A percentile compares a stretch with the other conserved stretches of the same genome.
Conservation (phyloP, 345 rosid genomes). For the Populus simonii region DNA sequence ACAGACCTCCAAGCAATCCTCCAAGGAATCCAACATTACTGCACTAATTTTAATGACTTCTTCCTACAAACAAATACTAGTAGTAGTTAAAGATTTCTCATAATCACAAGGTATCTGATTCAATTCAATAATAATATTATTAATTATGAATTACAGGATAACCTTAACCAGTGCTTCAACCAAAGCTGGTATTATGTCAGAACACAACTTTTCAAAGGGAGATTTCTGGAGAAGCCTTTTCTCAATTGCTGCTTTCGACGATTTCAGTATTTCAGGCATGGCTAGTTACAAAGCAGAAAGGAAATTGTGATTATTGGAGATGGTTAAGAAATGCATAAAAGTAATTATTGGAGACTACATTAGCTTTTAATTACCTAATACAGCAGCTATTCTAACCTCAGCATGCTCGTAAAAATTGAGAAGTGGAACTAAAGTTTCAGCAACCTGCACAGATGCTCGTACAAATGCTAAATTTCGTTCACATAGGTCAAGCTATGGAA, state of each 20-base stretch:
- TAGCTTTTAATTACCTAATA: not conserved
- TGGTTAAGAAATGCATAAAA: not conserved
- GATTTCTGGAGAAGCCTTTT: not conserved
- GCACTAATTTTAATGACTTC: not conserved
- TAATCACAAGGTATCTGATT: not conserved
- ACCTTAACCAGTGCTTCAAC: constrained; percentile 14
- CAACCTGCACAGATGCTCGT: constrained; percentile 10
- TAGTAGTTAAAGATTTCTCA: not conserved
- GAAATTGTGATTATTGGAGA: too few species aligned
- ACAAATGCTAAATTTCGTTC: too few species aligned
- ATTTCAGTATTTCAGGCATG: constrained; percentile 11
- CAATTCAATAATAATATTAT: too few species aligned
- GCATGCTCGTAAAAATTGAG: not conserved
- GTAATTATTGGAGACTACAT: not conserved
- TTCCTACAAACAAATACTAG: constrained; percentile 3
- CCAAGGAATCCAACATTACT: constrained; percentile 1
- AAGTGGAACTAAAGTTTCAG: constrained; percentile 19
- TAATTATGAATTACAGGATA: not conserved
- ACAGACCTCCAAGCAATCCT: constrained; percentile 16
- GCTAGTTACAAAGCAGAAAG: not conserved
- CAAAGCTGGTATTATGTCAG: not conserved
- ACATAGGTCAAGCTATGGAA: not conserved
- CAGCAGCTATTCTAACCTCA: constrained; percentile 1
- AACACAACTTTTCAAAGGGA: not conserved
- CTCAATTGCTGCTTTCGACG: constrained; percentile 7